Evolutionary conservation across 768 basidiomycete genomes (phyloP).

Genomic region (Lanmaoa pseudosensibilis): DNA sequence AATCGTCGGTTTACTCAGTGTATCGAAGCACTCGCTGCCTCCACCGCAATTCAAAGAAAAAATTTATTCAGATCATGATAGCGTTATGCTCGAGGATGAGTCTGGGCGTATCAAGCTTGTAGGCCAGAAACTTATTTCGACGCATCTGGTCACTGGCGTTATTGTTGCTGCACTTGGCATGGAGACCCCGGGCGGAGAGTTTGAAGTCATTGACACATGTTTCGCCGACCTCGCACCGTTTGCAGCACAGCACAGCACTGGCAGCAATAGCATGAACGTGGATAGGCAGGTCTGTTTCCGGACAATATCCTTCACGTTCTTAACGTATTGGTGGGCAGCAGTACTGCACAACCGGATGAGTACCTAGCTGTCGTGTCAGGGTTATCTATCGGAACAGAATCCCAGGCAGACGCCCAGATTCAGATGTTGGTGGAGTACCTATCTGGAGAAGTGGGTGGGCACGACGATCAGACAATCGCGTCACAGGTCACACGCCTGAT

Average conservation of each 20-base stretch:
- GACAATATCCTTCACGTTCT: constrained; percentile 2
- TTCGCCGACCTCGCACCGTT: constrained; percentile 76
- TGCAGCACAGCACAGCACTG: constrained; percentile 22
- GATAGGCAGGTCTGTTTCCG: constrained; percentile 48
- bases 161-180: constrained; percentile 88
- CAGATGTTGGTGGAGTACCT: constrained; percentile 92
- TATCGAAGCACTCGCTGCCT: constrained; percentile 77
- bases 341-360: constrained; percentile 44
- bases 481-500: constrained; percentile 81
- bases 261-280: constrained; percentile 58
- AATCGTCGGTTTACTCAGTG: constrained; percentile 3
- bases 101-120: constrained; percentile 89
- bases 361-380: constrained; percentile 90
- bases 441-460: constrained; percentile 76
- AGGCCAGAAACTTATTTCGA: constrained; percentile 63
- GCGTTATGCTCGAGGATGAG: constrained; percentile 92
- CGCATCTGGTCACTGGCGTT: constrained; percentile 83
- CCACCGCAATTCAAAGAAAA: constrained; percentile 76
- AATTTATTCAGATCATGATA: constrained; percentile 75
- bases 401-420: constrained; percentile 65
- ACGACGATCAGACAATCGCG: constrained; percentile 61
- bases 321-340: constrained; percentile 10
- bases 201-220: constrained; percentile 90
- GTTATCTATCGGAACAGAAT: constrained; percentile 68
- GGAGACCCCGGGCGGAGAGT: constrained; percentile 87